Evolutionary conservation across 106 monocot genomes (phyloP), one percentile per base, ranked within the genome.

Genomic region (Dioscorea dumetorum): DNA sequence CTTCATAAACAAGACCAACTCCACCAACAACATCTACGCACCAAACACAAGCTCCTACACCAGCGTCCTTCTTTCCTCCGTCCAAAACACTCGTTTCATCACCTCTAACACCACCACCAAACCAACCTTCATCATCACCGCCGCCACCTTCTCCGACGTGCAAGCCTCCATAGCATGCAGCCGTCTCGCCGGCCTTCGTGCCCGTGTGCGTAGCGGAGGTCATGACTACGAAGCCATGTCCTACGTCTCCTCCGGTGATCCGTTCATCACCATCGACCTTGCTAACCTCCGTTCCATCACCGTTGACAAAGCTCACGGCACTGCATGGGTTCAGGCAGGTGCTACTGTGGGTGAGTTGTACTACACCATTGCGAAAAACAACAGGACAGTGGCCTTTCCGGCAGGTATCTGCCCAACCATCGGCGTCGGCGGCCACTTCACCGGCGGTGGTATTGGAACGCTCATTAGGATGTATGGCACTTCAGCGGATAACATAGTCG

Each of bases 201-300:
- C 72, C 18, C 31, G 78, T 4, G 62, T 67, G 17, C 66, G 67
- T 5, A 80, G 80, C 56, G 75, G 80, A 2, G 80, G 75, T 33
- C 80, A 80, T 19, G 80, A 80, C 71, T 73, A 64, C 17, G 64
- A 73, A 14, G 73, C 64, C 57, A 64, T 64, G 56, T 73, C 73
- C 14, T 73, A 73, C 21, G 33, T 58, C 22, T 64, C 72, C 10
- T 18, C 35, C 0, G 52, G 32, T 5, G 62, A 70, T 14, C 31
- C 19, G 0, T 73, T 73, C 57, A 48, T 76, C 22, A 8, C 69
- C 16, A 11, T 76, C 21, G 68, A 75, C 68, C 61, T 75, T 21
- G 31, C 60, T 0, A 51, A 31, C 24, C 58, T 75, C 22, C 35
- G 57, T 4, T 68, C 75, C 15, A 31, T 75, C 50, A 54, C 49